Evolutionary conservation across 768 basidiomycete species (phyloP), one percentile per base, ranked within the genome.

Genomic region (Russula sp.): DNA sequence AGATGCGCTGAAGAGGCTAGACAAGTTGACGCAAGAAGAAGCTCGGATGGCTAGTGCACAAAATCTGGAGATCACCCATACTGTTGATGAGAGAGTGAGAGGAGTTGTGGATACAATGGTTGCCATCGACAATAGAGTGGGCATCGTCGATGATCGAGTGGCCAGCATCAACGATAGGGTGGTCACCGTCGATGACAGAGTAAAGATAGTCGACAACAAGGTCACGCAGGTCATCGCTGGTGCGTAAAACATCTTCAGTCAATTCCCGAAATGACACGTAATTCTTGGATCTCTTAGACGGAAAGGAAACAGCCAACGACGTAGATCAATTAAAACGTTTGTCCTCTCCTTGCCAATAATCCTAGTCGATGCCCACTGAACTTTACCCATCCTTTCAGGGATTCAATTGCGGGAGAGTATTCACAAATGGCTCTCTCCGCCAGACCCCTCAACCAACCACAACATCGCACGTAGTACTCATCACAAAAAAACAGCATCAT

Each of bases 351-450:
- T n/a, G n/a, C n/a, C n/a, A n/a, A n/a, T 30, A 30, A 34, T 22
- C 8, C 3, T 44, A 28, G 6, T 36, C 16, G n/a, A n/a, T n/a
- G n/a, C n/a, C n/a, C n/a, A n/a, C n/a, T n/a, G n/a, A n/a, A n/a
- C n/a, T n/a, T n/a, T n/a, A n/a, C n/a, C n/a, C 8, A 26, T 38
- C 4, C 26, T 48, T 26, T 14, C 54, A 62, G 61, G 53, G 4
- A 49, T n/a, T 9, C 32, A 42, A 26, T 13, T 61, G 28, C n/a
- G 26, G 5, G 7, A 34, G 11, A n/a, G 28, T 11, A 2, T 50
- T 11, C 18, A 18, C 11, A 28, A 28, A 28, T 62, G 61, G 61
- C 61, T 62, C 26, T 62, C 61, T 1, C 61, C 61, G 22, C 53
- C 61, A 1, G 55, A 62, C n/a, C 61, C 61, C 2, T 55, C 48